phyloP scores from a whole-genome alignment of 139 green algal species.

The Tetradesmus obliquus region DNA sequence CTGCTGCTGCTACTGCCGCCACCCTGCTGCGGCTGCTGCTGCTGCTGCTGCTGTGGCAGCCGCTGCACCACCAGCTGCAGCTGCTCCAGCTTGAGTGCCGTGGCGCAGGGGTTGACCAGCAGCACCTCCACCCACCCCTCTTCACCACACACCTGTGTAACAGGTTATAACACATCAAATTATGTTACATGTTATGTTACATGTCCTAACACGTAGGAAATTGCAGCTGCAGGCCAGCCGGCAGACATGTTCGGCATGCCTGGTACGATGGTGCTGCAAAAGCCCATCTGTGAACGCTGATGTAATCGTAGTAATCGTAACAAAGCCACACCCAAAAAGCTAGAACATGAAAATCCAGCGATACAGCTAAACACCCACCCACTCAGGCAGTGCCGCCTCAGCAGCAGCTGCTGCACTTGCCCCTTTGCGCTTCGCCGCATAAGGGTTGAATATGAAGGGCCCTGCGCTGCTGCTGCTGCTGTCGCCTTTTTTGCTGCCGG shows the following conservation, averaged over 20 bases:
- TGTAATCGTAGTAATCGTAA: too few species aligned
- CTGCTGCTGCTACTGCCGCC: slow-evolving; percentile 26
- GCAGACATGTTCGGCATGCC: background rate
- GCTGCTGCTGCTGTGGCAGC: slow-evolving; percentile 16
- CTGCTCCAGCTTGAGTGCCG: slow-evolving; percentile 63
- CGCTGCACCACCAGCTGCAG: slow-evolving; percentile 35
- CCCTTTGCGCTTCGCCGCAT: slow-evolving; percentile 58
- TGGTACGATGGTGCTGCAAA: too few species aligned
- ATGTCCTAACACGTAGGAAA: background rate
- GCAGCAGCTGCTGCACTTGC: slow-evolving; percentile 24
- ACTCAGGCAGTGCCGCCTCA: slow-evolving; percentile 35
- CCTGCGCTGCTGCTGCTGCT: background rate
- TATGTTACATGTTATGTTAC: background rate
- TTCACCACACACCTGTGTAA: slow-evolving; percentile 71
- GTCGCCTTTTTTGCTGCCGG: background rate
- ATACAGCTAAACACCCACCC: slow-evolving; percentile 28
- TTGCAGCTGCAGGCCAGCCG: background rate
- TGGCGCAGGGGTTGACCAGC: slow-evolving; percentile 73
- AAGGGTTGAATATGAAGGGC: slow-evolving; percentile 84
- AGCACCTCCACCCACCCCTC: slow-evolving; percentile 74
- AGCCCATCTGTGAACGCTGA: too few species aligned
- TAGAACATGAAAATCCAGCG: background rate
- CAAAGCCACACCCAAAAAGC: too few species aligned
- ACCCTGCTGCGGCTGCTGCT: slow-evolving; percentile 53
- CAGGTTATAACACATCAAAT: background rate